Evolutionary conservation across 495 filamentous ascomycete species (phyloP).

Genomic region (Friedmanniomyces simplex): DNA sequence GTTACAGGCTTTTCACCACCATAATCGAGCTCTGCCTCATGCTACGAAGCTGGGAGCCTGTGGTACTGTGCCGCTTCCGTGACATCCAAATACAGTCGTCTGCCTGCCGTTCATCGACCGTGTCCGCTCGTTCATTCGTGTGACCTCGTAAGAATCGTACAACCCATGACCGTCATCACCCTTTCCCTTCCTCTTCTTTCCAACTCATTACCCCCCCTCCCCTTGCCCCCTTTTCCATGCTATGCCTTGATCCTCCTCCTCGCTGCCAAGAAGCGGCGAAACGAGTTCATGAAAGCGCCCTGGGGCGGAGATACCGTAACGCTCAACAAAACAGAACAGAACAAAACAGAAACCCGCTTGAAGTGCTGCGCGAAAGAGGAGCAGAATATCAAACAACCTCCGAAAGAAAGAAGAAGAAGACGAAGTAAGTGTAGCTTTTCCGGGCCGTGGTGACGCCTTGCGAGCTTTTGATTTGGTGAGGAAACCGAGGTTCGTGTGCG

Average conservation of each 20-base stretch:
- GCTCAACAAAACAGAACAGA: not conserved
- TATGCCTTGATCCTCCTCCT: not conserved
- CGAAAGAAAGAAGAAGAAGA: not conserved
- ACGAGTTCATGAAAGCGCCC: not conserved
- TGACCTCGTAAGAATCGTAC: not conserved
- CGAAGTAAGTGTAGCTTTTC: not conserved
- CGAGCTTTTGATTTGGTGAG: not conserved
- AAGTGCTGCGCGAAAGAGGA: not conserved
- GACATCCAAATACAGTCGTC: too few species aligned
- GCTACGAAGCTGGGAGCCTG: too few species aligned
- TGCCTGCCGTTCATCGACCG: not conserved
- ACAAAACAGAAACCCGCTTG: too few species aligned
- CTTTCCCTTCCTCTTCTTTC: too few species aligned
- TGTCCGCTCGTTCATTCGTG: not conserved
- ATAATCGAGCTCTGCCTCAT: not conserved
- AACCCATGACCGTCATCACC: not conserved
- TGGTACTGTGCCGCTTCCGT: too few species aligned
- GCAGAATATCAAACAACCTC: not conserved
- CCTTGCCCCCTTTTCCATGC: not conserved
- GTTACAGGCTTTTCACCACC: not conserved
- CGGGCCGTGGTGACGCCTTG: not conserved
- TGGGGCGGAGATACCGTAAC: not conserved
- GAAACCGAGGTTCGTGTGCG: too few species aligned
- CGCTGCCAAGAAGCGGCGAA: too few species aligned
- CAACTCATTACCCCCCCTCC: not conserved